These are phyloP conservation scores for Phytophthora macrochlamydospora DNA, from an alignment of 352 stramenopile species.

Conservation along the genomic window DNA sequence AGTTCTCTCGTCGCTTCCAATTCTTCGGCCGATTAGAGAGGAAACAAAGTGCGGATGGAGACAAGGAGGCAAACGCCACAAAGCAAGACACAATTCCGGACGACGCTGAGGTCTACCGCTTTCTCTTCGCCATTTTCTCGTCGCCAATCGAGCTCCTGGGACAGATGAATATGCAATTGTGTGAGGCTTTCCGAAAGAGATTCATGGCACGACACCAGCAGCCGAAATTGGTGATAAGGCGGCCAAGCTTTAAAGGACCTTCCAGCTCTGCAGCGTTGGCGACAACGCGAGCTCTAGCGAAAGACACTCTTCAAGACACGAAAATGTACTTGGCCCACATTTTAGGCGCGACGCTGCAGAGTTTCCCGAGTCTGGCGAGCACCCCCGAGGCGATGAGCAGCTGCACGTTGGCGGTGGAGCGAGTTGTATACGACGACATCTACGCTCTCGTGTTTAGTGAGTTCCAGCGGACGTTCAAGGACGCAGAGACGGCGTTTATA, in stretches of 20 bases:
- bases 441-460: constrained; percentile 60
- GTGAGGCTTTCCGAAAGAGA: constrained; percentile 49
- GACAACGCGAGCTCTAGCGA: constrained; percentile 19
- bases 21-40: neutral
- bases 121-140: constrained; percentile 62
- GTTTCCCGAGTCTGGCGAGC: constrained; percentile 61
- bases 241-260: constrained; percentile 20
- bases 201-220: constrained; percentile 29
- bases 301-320: constrained; percentile 66
- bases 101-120: constrained; percentile 58
- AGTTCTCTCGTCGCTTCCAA: constrained; percentile 62
- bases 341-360: constrained; percentile 61
- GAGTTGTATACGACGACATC: constrained; percentile 73
- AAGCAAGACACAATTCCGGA: constrained; percentile 23
- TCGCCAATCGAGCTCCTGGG: constrained; percentile 60
- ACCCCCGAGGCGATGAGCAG: constrained; percentile 50
- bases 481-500: constrained; percentile 51
- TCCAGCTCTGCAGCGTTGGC: constrained; percentile 5
- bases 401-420: constrained; percentile 62
- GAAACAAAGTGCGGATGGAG: neutral
- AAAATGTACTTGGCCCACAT: constrained; percentile 75
- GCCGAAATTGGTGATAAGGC: constrained; percentile 12
- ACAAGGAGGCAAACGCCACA: neutral
- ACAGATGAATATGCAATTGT: constrained; percentile 68
- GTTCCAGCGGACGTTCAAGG: constrained; percentile 50